phyloP scores from a whole-genome alignment of 1,284 basidiomycete species.

The Abortiporus biennis region DNA sequence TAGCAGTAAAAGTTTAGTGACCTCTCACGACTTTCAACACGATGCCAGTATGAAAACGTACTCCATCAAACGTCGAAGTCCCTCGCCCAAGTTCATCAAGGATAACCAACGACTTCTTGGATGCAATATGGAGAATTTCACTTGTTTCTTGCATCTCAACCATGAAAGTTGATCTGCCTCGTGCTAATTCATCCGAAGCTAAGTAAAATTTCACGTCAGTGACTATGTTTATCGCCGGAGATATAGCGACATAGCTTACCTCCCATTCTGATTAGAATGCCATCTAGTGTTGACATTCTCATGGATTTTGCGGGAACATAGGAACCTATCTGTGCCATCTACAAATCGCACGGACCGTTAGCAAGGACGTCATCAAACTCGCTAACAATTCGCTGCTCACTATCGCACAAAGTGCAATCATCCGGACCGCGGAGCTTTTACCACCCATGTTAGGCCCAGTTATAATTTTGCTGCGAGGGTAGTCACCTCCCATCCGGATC shows the following conservation, averaged over 20 bases:
- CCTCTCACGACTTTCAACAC: not conserved
- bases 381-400: slow-evolving; percentile 29
- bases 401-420: slow-evolving; percentile 69
- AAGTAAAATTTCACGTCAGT: not conserved
- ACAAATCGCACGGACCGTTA: not conserved
- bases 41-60: slow-evolving; percentile 28
- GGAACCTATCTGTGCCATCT: slow-evolving; percentile 51
- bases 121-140: slow-evolving; percentile 78
- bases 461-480: slow-evolving; percentile 66
- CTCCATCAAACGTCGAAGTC: slow-evolving; percentile 82
- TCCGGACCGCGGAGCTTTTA: slow-evolving; percentile 73
- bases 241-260: slow-evolving; percentile 33
- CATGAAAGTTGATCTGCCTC: slow-evolving; percentile 91
- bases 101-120: slow-evolving; percentile 73
- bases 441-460: slow-evolving; percentile 83
- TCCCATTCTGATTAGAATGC: slow-evolving; percentile 84
- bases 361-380: not conserved
- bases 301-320: slow-evolving; percentile 75
- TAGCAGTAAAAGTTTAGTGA: not conserved
- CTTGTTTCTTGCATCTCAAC: slow-evolving; percentile 93
- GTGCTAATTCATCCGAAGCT: slow-evolving; percentile 84
- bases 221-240: not conserved
- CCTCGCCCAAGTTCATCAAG: slow-evolving; percentile 84
- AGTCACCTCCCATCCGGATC: slow-evolving; percentile 46
- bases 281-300: slow-evolving; percentile 74